A percentile compares a stretch with the other conserved stretches of the same genome.
Evolutionary conservation across 805 yeast genomes (phyloP).

Genomic region (Ogataea salicorniae): DNA sequence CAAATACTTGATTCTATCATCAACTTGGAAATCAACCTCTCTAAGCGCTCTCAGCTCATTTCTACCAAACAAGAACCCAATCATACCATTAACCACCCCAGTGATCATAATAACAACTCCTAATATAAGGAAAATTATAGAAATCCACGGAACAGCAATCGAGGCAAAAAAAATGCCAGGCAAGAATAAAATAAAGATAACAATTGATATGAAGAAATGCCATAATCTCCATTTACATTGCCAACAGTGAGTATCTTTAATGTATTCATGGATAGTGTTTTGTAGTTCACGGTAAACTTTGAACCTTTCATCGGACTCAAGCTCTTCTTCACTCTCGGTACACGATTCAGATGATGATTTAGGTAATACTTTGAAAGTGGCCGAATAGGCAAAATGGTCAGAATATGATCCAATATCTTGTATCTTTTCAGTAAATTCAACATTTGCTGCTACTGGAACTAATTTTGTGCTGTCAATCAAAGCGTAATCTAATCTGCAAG

Average conservation of each 20-base stretch:
- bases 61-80: slow-evolving; percentile 74
- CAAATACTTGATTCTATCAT: slow-evolving; percentile 19
- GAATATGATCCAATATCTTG: slow-evolving; percentile 73
- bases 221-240: slow-evolving; percentile 61
- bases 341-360: background rate
- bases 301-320: slow-evolving; percentile 9
- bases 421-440: slow-evolving; percentile 65
- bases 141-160: slow-evolving; percentile 48
- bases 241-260: slow-evolving; percentile 43
- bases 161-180: slow-evolving; percentile 60
- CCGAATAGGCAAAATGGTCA: slow-evolving; percentile 84
- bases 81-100: slow-evolving; percentile 70
- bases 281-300: slow-evolving; percentile 47
- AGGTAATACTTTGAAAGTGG: slow-evolving; percentile 33
- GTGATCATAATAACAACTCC: slow-evolving; percentile 54
- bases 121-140: slow-evolving; percentile 58
- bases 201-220: slow-evolving; percentile 58
- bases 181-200: slow-evolving; percentile 46
- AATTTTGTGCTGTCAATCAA: slow-evolving; percentile 58
- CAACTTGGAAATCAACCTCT: slow-evolving; percentile 72
- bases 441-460: slow-evolving; percentile 56
- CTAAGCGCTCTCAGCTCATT: slow-evolving; percentile 71
- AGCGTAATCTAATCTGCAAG: slow-evolving; percentile 88
- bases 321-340: background rate
- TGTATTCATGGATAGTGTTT: slow-evolving; percentile 40